Evolutionary conservation across 208 protist genomes (phyloP), one percentile per base, ranked within the genome.

Genomic region (Trypanosoma mega): DNA sequence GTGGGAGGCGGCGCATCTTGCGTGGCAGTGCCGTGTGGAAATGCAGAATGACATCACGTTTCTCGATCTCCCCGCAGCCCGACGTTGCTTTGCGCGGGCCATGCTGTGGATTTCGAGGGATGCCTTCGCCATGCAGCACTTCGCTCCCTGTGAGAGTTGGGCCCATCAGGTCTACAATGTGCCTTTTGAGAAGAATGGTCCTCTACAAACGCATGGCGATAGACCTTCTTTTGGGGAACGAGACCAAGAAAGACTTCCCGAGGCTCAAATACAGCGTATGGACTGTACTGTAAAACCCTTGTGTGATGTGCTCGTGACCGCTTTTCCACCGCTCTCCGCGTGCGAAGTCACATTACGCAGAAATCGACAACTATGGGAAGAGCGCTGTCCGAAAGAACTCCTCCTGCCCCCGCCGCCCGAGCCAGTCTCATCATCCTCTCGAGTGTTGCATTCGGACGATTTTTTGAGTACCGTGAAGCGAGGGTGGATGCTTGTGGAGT

Each of bases 61-160:
- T 20, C 14, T 68, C 4, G 11, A 68, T 12, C 21, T 30, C 11
- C 4, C 12, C 7, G 1, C 8, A n/a, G 61, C 59, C 12, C 61
- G 61, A 18, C 27, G 16, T 1, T 29, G 23, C 9, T 44, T 68
- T 53, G 21, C 50, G 45, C 51, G 31, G 16, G 27, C 59, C 16
- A 27, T 68, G 7, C 31, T 68, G 24, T 12, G 6, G 24, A 30
- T 68, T 33, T 34, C 61, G 4, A 30, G 29, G 27, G 30, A 68
- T 49, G 49, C 61, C 20, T 59, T 60, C 24, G 39, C 41, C 14
- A 68, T 68, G 61, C 61, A 51, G 2, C 2, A 21, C 5, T 57
- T 53, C 57, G 26, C 5, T 43, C 39, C 59, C 8, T 49, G 31
- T 37, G 37, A 59, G 18, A 14, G 7, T 14, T 68, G 52, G 50